Conservation (phyloP, 495 filamentous ascomycete genomes). For the Tuber microsphaerosporum region DNA sequence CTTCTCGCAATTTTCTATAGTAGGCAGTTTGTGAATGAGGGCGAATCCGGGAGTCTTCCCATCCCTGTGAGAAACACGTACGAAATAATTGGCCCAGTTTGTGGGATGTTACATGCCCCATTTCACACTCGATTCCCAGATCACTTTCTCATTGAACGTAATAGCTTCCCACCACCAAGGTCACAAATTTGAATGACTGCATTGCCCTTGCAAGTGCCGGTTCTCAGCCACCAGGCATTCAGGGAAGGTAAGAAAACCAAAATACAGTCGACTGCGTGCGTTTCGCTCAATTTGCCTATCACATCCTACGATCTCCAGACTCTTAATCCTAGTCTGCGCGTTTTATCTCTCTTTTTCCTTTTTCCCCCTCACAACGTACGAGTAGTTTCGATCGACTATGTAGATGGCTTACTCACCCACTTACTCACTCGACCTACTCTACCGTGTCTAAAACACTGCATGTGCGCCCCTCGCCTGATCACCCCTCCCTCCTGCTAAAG, state of each 20-base stretch:
- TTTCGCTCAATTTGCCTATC: background rate
- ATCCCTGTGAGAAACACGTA: background rate
- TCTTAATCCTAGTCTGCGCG: background rate
- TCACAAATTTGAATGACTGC: background rate
- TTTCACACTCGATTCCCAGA: background rate
- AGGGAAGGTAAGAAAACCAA: background rate
- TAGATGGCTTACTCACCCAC: background rate
- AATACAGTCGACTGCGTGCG: background rate
- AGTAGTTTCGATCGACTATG: background rate
- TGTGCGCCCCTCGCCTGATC: background rate
- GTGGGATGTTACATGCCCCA: background rate
- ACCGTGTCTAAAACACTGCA: background rate
- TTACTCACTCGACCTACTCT: background rate
- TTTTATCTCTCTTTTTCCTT: slow-evolving; percentile 1
- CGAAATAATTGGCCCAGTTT: background rate
- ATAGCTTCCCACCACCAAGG: background rate
- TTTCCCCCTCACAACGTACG: background rate
- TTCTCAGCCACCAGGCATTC: background rate
- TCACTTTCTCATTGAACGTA: background rate
- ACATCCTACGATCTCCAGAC: background rate
- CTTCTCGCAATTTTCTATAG: background rate
- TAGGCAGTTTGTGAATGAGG: background rate
- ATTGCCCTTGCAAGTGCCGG: background rate
- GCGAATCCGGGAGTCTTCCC: background rate
- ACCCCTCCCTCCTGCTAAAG: background rate